phyloP scores from a whole-genome alignment of 148 eudicot genomes.

The Rhododendron ferrugineum region DNA sequence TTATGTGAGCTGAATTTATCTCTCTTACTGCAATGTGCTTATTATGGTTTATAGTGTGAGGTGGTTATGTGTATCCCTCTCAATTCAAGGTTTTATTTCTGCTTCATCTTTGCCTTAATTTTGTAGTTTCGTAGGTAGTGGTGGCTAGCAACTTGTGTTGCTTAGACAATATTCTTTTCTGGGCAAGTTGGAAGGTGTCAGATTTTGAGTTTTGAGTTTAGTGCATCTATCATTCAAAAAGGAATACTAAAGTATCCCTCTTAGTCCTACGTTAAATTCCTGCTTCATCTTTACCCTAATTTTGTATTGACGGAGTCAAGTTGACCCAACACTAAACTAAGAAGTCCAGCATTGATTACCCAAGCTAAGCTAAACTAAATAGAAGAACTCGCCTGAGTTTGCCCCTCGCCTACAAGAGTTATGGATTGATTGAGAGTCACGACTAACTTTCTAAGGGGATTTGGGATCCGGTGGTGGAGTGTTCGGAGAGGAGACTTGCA shows the following conservation, averaged over 20 bases:
- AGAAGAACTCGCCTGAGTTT: not conserved
- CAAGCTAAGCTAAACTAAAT: not conserved
- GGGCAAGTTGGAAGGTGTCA: not conserved
- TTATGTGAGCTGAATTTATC: not conserved
- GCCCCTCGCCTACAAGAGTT: not conserved
- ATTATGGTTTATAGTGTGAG: not conserved
- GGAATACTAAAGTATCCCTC: not conserved
- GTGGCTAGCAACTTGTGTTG: not conserved
- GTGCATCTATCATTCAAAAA: not conserved
- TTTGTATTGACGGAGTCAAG: not conserved
- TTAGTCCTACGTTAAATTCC: not conserved
- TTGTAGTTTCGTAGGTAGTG: too few species aligned
- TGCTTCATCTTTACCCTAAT: not conserved
- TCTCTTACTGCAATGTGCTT: not conserved
- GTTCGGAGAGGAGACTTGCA: not conserved
- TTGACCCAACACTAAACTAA: not conserved
- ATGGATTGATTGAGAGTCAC: not conserved
- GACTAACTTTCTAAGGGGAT: not conserved
- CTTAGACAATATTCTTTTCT: not conserved
- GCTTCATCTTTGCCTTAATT: not conserved
- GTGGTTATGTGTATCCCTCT: not conserved
- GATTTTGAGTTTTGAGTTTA: not conserved
- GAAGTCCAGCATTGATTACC: not conserved
- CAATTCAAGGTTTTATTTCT: not conserved
- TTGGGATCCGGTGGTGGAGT: not conserved